Evolutionary conservation across 176 grass and related monocot species (phyloP), one percentile per base, ranked within the genome.

Genomic region (Stipa capillata): DNA sequence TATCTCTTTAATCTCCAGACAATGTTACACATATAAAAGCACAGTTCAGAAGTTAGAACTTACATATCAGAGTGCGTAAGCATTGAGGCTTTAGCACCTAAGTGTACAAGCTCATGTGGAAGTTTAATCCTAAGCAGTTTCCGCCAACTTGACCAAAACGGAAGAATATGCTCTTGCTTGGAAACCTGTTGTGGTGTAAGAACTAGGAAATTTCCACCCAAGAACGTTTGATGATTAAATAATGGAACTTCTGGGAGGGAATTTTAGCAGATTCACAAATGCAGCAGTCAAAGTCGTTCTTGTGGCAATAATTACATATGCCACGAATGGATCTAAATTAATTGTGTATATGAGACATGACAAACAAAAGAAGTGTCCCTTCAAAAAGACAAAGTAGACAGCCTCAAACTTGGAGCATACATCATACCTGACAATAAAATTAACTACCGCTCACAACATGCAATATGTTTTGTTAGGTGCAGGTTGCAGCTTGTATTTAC

Each of bases 131-230:
- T 80, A 76, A 80, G 63, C 33, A 90, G 65, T 72, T 80, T 92
- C 35, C 74, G 81, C 85, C 82, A 92, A 65, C 40, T 94, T 60
- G 89, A 68, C 95, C 92, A 91, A 70, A 83, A 82, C 18, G 92
- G 95, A 75, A 98, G 74, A 82, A 98, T 90, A 61, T 94, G 92
- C 53, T 98, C 95, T 84, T 68, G 82, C 69, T 81, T 85, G 42
- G 95, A 94, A 64, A 94, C 74, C 77, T 94, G 79, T 32, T 87
- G 49, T 13, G 90, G 87, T 80, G 85, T 76, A 66, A 94, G 85
- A 77, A 92, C 92, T 98, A 68, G 20, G 33, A 88, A 86, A 90
- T 25, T 67, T 43, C n/a, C 37, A 76, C 3, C 14, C n/a, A 72
- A 78, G 41, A 65, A 71, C 78, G 21, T 60, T 45, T 58, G 20